Evolutionary conservation across 176 grass and related monocot genomes (phyloP).

Genomic region (Cymbopogon citratus): DNA sequence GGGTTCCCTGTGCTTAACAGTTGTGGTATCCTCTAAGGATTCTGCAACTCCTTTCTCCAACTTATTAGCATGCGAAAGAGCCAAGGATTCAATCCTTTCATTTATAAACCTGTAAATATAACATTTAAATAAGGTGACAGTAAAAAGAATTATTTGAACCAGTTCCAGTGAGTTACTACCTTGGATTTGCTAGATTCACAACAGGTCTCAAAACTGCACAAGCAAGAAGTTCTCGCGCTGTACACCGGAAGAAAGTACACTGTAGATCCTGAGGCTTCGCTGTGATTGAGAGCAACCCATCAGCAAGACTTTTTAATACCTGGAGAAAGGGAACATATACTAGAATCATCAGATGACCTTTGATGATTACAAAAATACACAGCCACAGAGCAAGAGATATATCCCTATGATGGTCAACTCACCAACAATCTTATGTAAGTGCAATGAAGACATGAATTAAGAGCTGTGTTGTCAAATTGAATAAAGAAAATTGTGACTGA

Average conservation of each 20-base stretch:
- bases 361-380: slow-evolving; percentile 10
- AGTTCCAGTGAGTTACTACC: slow-evolving; percentile 39
- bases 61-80: slow-evolving; percentile 59
- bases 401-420: slow-evolving; percentile 4
- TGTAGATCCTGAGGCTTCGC: slow-evolving; percentile 67
- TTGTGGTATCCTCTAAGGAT: slow-evolving; percentile 36
- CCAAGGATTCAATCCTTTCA: slow-evolving; percentile 86
- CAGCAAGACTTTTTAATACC: slow-evolving; percentile 75
- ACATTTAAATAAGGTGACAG: slow-evolving; percentile 20
- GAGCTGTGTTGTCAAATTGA: not conserved
- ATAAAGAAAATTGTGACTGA: not conserved
- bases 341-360: slow-evolving; percentile 1
- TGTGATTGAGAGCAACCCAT: slow-evolving; percentile 65
- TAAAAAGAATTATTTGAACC: slow-evolving; percentile 14
- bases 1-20: slow-evolving; percentile 52
- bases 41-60: slow-evolving; percentile 46
- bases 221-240: slow-evolving; percentile 85
- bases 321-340: slow-evolving; percentile 29
- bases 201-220: slow-evolving; percentile 83
- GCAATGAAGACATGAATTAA: slow-evolving; percentile 17
- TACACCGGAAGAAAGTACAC: slow-evolving; percentile 77
- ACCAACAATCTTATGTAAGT: slow-evolving; percentile 2
- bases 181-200: slow-evolving; percentile 86
- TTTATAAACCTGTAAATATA: slow-evolving; percentile 85
- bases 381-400: not conserved